Base-by-base conservation (phyloP, 192 early-diverging fungal genomes). In the Podila horticola region DNA sequence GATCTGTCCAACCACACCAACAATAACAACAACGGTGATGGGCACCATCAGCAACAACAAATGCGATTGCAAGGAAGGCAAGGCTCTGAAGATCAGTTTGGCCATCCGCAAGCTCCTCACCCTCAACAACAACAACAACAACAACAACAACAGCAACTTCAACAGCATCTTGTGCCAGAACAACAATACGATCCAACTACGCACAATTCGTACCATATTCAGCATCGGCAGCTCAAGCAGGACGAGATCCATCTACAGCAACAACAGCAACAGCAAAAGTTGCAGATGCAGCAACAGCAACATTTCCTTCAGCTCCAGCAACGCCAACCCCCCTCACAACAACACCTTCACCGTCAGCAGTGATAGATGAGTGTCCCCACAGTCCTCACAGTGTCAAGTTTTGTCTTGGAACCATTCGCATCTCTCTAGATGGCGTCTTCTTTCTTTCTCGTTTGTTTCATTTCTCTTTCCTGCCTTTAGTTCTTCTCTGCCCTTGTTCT, bases 251-350 rank as follows among this genome's bases (percentile, higher is more conserved):
- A 69, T 19, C 58, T 62, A 11, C 65, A 60, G 41, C 65, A 66
- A 50, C 65, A 66, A 30, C 75, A 64, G 33, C 64, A 63, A 24
- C 55, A 67, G 1, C 52, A 75, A 58, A 66, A 36, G 12, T 49
- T 28, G 19, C 26, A 38, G 52, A 9, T 28, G 29, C 50, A 64
- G n/a, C 70, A 9, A n/a, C 58, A 74, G 28, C 65, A 67, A 8
- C 64, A 65, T 34, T 33, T 20, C 29, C 29, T 62, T 33, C 60
- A 30, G 29, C 29, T 62, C 29, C 60, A 31, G 26, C 62, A 33
- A 11, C 62, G 24, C 38, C 22, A 22, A n/a, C 62, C 19, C 24
- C 17, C 34, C 34, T 9, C 52, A 55, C 52, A n/a, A 55, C 52
- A n/a, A 55, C 24, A 26, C 20, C 6, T 55, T 4, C 22, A 19